These are phyloP conservation scores for Chaetomium sp. DNA, from an alignment of 2,329 filamentous ascomycete genomes.

Conservation along the genomic window DNA sequence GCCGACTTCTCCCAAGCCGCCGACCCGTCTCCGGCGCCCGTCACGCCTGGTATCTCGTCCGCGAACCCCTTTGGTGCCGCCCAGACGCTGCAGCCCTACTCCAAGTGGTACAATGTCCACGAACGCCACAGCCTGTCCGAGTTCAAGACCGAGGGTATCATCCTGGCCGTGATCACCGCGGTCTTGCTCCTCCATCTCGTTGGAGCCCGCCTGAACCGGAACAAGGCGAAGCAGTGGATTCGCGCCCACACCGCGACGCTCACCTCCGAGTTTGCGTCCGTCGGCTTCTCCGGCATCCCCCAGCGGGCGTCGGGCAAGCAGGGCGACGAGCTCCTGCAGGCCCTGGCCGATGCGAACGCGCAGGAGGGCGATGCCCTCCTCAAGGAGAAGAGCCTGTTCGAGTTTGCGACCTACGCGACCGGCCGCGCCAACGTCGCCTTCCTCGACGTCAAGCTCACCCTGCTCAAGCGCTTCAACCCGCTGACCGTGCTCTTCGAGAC, in stretches of 20 bases:
- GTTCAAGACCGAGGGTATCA: constrained; percentile 80
- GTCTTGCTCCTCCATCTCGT: constrained; percentile 74
- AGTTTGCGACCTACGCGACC: constrained; percentile 82
- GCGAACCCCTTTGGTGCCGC: constrained; percentile 40
- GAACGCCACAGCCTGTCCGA: constrained; percentile 79
- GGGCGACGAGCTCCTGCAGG: constrained; percentile 61
- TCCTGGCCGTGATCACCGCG: constrained; percentile 67
- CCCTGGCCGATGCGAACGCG: constrained; percentile 28
- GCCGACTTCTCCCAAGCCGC: constrained; percentile 84
- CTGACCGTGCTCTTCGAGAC: constrained; percentile 55
- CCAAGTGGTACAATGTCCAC: constrained; percentile 95
- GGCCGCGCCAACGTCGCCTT: constrained; percentile 92
- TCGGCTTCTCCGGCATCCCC: constrained; percentile 66
- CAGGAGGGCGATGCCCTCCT: constrained; percentile 52
- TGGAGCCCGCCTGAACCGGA: constrained; percentile 72
- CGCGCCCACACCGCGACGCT: constrained; percentile 65
- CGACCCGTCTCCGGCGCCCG: constrained; percentile 52
- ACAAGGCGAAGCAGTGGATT: constrained; percentile 75
- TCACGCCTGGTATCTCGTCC: constrained; percentile 30
- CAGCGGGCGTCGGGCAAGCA: constrained; percentile 39
- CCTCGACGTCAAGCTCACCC: constrained; percentile 72
- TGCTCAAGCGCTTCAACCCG: constrained; percentile 86
- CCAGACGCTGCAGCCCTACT: constrained; percentile 59
- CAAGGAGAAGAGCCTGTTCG: constrained; percentile 81
- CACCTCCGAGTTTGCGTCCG: constrained; percentile 74